phyloP scores from a whole-genome alignment of 2,329 filamentous ascomycete genomes.

The Triangularia setosa region DNA sequence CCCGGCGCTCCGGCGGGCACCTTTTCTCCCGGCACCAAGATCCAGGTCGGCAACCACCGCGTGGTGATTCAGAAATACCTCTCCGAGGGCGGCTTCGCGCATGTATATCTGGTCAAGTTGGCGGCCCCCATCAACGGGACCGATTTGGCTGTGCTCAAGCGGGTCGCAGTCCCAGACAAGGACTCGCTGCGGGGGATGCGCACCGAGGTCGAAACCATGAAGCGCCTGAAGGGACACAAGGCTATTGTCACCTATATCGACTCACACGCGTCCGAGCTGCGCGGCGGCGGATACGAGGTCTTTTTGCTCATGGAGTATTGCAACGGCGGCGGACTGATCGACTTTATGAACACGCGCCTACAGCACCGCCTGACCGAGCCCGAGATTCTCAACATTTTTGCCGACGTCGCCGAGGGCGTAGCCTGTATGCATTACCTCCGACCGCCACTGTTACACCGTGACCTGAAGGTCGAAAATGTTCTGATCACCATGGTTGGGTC shows the following conservation, averaged over 20 bases:
- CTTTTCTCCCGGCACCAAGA: constrained; percentile 90
- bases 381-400: constrained; percentile 95
- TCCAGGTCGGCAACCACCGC: constrained; percentile 88
- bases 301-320: constrained; percentile 99
- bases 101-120: constrained; percentile 93
- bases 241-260: constrained; percentile 98
- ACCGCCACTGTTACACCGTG: constrained; percentile 84
- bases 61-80: constrained; percentile 96
- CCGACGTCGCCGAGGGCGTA: constrained; percentile 91
- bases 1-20: constrained; percentile 68
- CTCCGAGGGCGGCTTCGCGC: constrained; percentile 95
- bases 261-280: constrained; percentile 91
- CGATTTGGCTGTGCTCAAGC: constrained; percentile 82
- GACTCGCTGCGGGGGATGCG: constrained; percentile 92
- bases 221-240: constrained; percentile 93
- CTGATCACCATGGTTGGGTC: constrained; percentile 70
- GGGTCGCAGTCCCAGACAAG: constrained; percentile 95
- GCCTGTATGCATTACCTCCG: constrained; percentile 99
- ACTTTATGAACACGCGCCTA: constrained; percentile 98
- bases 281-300: constrained; percentile 92
- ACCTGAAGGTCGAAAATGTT: constrained; percentile 97
- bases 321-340: constrained; percentile 89
- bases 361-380: constrained; percentile 96
- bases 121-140: constrained; percentile 72
- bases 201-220: constrained; percentile 99